Conservation (phyloP, 2,329 filamentous ascomycete species). For the Penicillium expansum region DNA sequence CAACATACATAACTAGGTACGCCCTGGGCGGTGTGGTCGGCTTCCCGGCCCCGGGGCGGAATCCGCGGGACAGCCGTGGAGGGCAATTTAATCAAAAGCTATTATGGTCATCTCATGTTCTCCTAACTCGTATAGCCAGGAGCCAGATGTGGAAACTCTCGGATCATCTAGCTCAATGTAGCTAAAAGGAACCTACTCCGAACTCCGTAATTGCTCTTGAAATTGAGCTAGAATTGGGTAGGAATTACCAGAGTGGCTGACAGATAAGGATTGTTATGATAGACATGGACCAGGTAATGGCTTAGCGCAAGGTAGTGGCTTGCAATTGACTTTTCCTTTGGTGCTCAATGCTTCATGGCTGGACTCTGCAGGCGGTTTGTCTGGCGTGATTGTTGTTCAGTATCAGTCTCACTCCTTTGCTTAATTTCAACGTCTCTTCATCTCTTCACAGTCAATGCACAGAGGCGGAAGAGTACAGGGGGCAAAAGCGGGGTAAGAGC, state of each 20-base stretch:
- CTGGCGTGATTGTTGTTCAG: no score
- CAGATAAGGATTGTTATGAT: background rate
- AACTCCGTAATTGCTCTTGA: no score
- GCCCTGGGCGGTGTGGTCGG: background rate
- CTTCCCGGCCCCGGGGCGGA: slow-evolving; percentile 1
- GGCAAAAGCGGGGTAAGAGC: background rate
- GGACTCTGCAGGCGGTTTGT: background rate
- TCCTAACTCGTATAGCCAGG: background rate
- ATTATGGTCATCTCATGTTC: background rate
- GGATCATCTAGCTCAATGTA: background rate
- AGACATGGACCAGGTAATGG: background rate
- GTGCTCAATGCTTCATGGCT: background rate
- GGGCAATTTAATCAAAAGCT: background rate
- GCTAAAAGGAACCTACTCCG: no score
- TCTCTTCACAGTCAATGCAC: background rate
- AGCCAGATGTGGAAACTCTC: background rate
- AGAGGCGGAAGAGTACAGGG: background rate
- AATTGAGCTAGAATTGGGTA: background rate
- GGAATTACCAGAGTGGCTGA: background rate
- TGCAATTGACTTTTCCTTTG: background rate
- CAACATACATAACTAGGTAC: no score
- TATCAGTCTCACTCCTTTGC: background rate
- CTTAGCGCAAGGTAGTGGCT: background rate
- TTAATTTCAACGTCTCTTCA: background rate
- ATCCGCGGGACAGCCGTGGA: background rate